These are phyloP conservation scores for Rhizopogon roseolus DNA, from an alignment of 768 basidiomycete species.

Conservation along the genomic window DNA sequence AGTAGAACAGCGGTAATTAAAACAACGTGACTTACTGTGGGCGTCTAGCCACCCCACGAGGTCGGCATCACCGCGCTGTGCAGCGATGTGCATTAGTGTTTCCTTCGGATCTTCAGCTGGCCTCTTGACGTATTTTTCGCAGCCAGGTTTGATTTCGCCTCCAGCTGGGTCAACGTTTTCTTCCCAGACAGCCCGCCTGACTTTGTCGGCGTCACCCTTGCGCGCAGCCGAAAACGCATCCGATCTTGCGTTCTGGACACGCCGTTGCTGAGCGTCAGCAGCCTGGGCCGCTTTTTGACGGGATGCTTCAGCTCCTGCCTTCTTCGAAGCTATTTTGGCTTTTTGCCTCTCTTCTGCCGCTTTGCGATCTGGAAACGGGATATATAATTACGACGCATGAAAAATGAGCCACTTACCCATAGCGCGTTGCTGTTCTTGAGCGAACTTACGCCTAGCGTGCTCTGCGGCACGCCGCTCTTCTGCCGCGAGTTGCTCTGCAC, in stretches of 20 bases:
- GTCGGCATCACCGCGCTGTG: slow-evolving; percentile 46
- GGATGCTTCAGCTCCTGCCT: slow-evolving; percentile 45
- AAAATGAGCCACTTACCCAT: slow-evolving; percentile 32
- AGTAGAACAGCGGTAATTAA: slow-evolving; percentile 19
- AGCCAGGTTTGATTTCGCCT: slow-evolving; percentile 58
- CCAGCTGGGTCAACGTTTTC: slow-evolving; percentile 67
- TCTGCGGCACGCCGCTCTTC: slow-evolving; percentile 49
- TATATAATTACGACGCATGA: slow-evolving; percentile 8
- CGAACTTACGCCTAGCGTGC: slow-evolving; percentile 42
- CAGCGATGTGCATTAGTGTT: slow-evolving; percentile 68
- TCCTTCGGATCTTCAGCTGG: slow-evolving; percentile 53
- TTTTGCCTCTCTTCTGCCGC: slow-evolving; percentile 57
- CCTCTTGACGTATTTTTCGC: slow-evolving; percentile 43
- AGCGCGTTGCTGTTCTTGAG: slow-evolving; percentile 42
- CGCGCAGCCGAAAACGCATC: slow-evolving; percentile 65
- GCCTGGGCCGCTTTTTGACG: slow-evolving; percentile 45
- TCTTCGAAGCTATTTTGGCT: slow-evolving; percentile 49
- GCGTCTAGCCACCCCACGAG: slow-evolving; percentile 67
- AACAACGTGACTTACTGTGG: slow-evolving; percentile 48
- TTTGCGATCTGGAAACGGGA: slow-evolving; percentile 38
- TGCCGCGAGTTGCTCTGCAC: slow-evolving; percentile 53
- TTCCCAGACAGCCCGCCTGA: slow-evolving; percentile 67
- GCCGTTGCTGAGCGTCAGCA: slow-evolving; percentile 40
- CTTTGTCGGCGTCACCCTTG: slow-evolving; percentile 41
- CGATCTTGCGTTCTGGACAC: slow-evolving; percentile 53